A percentile compares a stretch with the other conserved stretches of the same genome.
Conservation (phyloP, 257 asterid species). For the Plantago ovata region DNA sequence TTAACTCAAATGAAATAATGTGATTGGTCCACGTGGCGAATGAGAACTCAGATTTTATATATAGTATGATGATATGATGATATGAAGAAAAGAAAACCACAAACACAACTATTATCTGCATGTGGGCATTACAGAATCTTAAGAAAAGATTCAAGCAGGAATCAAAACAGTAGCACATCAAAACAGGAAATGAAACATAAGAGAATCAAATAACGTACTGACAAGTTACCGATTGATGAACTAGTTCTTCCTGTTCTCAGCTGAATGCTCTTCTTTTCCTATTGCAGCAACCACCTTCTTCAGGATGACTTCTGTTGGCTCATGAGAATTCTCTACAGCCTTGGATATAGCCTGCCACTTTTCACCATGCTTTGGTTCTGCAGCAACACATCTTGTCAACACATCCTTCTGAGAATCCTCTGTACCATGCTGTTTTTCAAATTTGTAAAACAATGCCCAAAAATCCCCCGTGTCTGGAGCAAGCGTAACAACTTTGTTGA, state of each 20-base stretch:
- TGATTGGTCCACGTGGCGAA: too few relatives aligned
- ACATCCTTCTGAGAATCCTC: constrained; percentile 76
- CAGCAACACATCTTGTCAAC: constrained; percentile 58
- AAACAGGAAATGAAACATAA: too few relatives aligned
- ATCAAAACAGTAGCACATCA: too few relatives aligned
- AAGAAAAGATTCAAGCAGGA: too few relatives aligned
- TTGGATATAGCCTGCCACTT: constrained; percentile 78
- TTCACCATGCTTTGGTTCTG: constrained; percentile 95
- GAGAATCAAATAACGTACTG: neutral
- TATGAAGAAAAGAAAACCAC: too few relatives aligned
- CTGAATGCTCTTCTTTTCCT: constrained; percentile 64
- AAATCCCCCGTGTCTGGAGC: constrained; percentile 87
- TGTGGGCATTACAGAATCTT: too few relatives aligned
- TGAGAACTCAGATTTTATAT: too few relatives aligned
- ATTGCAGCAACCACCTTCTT: constrained; percentile 79
- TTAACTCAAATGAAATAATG: too few relatives aligned
- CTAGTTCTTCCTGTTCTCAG: constrained; percentile 48
- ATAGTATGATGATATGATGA: too few relatives aligned
- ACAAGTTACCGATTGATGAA: neutral
- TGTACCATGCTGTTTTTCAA: constrained; percentile 69
- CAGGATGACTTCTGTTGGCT: constrained; percentile 67
- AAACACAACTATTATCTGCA: too few relatives aligned
- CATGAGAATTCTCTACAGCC: constrained; percentile 93
- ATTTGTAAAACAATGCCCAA: constrained; percentile 79
- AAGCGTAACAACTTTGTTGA: constrained; percentile 69